Evolutionary conservation across 2,329 filamentous ascomycete genomes (phyloP).

Genomic region (Apiospora arundinis): DNA sequence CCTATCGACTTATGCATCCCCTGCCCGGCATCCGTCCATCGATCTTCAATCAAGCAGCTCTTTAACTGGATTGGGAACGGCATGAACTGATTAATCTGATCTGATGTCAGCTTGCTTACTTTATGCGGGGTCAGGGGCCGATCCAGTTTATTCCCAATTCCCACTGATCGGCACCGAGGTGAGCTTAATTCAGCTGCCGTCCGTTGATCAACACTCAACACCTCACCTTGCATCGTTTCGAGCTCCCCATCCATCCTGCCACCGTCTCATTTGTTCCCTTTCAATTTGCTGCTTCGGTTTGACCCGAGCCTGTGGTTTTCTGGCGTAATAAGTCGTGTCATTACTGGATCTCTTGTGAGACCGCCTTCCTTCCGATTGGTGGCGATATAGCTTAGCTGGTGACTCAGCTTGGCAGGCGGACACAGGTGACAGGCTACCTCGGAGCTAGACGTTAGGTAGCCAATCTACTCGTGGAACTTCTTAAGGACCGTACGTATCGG

Average conservation of each 20-base stretch:
- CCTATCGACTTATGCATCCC: too few relatives aligned
- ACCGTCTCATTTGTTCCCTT: background rate
- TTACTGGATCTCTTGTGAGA: background rate
- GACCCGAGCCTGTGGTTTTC: background rate
- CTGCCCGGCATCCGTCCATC: too few relatives aligned
- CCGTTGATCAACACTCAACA: background rate
- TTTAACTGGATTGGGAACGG: background rate
- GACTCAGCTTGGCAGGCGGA: background rate
- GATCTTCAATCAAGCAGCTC: too few relatives aligned
- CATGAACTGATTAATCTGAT: background rate
- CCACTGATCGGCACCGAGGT: conserved; percentile 15
- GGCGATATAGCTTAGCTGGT: background rate
- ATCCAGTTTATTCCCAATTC: conserved; percentile 4
- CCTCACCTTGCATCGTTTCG: background rate
- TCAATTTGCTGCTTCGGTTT: background rate
- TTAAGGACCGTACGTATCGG: background rate
- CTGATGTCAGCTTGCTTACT: conserved; percentile 7
- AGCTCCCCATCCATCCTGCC: too few relatives aligned
- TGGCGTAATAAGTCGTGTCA: background rate
- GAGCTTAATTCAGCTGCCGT: conserved; percentile 5
- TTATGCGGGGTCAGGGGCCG: background rate
- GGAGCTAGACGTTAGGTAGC: background rate
- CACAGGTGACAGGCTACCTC: background rate
- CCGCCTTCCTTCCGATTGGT: background rate
- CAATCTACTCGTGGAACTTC: background rate